Percentiles rank a stretch among this genome's conserved stretches.
Conservation (phyloP, 192 early-diverging fungal genomes). For the Coemansia asiatica region DNA sequence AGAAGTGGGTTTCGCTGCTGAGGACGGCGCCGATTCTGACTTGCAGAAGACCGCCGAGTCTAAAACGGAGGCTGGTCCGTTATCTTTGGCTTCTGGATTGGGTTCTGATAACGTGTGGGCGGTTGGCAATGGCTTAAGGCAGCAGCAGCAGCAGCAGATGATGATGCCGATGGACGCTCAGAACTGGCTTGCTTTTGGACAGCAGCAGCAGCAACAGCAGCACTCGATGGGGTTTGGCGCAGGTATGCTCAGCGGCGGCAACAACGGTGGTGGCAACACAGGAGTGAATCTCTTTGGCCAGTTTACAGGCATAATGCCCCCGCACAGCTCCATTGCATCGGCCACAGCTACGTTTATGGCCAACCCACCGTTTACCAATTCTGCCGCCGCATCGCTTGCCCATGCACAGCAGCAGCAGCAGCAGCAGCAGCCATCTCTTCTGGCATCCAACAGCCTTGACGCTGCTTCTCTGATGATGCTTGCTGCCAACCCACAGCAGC, state of each 20-base stretch:
- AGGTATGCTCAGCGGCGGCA: neutral
- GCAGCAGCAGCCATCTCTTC: neutral
- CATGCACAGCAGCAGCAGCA: constrained; percentile 6
- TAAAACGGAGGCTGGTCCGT: neutral
- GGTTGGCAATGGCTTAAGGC: neutral
- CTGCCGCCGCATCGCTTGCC: neutral
- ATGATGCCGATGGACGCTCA: constrained; percentile 4
- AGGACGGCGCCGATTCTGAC: neutral
- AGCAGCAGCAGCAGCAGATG: constrained; percentile 3
- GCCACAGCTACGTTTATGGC: too few relatives aligned
- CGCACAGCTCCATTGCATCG: too few relatives aligned
- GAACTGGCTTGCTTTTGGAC: neutral
- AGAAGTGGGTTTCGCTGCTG: neutral
- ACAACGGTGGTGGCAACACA: too few relatives aligned
- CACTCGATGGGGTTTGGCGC: neutral
- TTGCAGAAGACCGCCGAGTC: neutral
- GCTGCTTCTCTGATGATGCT: constrained; percentile 23
- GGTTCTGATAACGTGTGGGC: neutral
- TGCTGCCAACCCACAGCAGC: neutral
- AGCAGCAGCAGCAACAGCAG: constrained; percentile 15
- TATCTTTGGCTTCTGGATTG: too few relatives aligned
- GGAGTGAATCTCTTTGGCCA: too few relatives aligned
- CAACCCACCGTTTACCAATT: too few relatives aligned
- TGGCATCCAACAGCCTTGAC: constrained; percentile 6
- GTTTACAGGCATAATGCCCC: too few relatives aligned